These are phyloP conservation scores for Rhizopus sp. DNA, from an alignment of 371 early-diverging fungal genomes.

Conservation along the genomic window DNA sequence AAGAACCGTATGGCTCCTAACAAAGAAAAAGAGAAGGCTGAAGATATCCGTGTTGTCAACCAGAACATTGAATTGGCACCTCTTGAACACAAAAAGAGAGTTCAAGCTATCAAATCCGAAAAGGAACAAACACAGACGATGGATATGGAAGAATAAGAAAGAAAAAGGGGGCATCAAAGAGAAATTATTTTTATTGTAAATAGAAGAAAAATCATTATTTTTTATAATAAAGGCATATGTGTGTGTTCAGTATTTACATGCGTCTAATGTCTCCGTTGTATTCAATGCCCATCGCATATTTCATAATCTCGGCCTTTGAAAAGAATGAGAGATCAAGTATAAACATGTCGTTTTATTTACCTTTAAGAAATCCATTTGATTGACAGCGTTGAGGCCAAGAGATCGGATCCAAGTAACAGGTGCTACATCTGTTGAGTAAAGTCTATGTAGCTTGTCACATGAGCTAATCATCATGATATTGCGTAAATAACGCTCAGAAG, in stretches of 20 bases:
- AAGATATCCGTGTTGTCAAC: constrained; percentile 77
- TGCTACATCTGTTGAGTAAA: constrained; percentile 70
- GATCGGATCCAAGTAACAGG: constrained; percentile 71
- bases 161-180: background rate
- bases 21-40: constrained; percentile 72
- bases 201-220: constrained; percentile 1
- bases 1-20: constrained; percentile 86
- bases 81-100: constrained; percentile 61
- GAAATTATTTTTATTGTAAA: constrained; percentile 4
- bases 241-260: background rate
- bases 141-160: constrained; percentile 61
- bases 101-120: constrained; percentile 61
- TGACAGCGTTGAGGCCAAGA: constrained; percentile 65
- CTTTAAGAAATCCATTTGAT: constrained; percentile 64
- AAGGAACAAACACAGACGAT: constrained; percentile 53
- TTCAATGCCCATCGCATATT: constrained; percentile 66
- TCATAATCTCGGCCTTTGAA: constrained; percentile 59
- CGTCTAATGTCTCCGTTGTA: constrained; percentile 25
- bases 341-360: constrained; percentile 18
- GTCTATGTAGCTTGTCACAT: constrained; percentile 76
- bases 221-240: background rate
- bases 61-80: constrained; percentile 85
- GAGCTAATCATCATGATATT: constrained; percentile 86
- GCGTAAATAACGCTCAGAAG: constrained; percentile 73
- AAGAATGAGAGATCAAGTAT: background rate